phyloP scores from a whole-genome alignment of 2,329 filamentous ascomycete species.

The Colletotrichum sp. region DNA sequence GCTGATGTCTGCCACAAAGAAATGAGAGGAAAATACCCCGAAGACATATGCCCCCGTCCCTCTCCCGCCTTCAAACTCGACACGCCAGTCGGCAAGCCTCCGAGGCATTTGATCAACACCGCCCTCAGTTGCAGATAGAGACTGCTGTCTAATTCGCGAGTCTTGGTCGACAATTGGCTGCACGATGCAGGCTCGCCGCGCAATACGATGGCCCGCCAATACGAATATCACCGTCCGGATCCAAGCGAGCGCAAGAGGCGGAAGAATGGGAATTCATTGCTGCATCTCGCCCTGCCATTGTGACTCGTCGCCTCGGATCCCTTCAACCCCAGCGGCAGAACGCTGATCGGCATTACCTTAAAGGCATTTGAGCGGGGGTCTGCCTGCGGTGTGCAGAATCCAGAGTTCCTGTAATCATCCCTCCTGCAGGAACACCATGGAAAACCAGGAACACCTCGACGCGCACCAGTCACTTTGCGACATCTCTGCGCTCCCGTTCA shows the following conservation, averaged over 20 bases:
- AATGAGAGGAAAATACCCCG: constrained; percentile 6
- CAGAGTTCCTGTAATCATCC: constrained; percentile 9
- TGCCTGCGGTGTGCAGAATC: constrained; percentile 1
- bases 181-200: background rate
- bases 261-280: background rate
- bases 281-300: background rate
- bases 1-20: constrained; percentile 8
- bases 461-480: background rate
- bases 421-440: background rate
- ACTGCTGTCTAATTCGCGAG: background rate
- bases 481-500: background rate
- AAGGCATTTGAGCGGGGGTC: constrained; percentile 1
- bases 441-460: background rate
- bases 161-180: background rate
- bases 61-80: background rate
- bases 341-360: constrained; percentile 11
- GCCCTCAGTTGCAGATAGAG: background rate
- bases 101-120: background rate
- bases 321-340: background rate
- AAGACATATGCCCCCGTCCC: background rate
- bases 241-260: background rate
- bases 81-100: background rate
- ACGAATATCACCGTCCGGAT: background rate
- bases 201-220: background rate
- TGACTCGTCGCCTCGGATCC: background rate